A percentile compares a stretch with the other conserved stretches of the same genome.
Evolutionary conservation across 1,139 yeast genomes (phyloP).

Genomic region (Yamadazyma epiphylla): DNA sequence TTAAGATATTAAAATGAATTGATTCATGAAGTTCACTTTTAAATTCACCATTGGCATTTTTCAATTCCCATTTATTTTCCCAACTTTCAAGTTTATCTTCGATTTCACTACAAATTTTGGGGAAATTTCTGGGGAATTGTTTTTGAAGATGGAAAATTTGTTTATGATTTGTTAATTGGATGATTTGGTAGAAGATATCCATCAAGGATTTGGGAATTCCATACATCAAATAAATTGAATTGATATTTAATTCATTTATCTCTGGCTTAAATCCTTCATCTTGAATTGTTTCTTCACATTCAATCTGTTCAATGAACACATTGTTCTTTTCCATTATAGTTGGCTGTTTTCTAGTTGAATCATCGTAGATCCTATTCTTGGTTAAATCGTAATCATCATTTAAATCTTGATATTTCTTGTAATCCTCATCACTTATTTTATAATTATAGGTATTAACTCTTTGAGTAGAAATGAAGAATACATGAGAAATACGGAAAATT

Average conservation of each 20-base stretch:
- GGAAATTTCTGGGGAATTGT: slow-evolving; percentile 52
- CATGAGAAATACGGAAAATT: slow-evolving; percentile 25
- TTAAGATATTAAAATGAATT: slow-evolving; percentile 30
- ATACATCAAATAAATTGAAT: slow-evolving; percentile 36
- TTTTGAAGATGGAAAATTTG: slow-evolving; percentile 42
- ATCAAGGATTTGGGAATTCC: slow-evolving; percentile 48
- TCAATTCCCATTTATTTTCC: slow-evolving; percentile 40
- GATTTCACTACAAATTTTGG: slow-evolving; percentile 50
- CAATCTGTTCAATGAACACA: slow-evolving; percentile 8
- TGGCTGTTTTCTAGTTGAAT: slow-evolving; percentile 1
- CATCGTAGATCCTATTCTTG: slow-evolving; percentile 5
- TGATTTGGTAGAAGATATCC: slow-evolving; percentile 40
- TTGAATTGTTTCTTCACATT: slow-evolving; percentile 9
- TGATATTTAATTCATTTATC: slow-evolving; percentile 9
- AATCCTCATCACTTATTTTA: slow-evolving; percentile 29
- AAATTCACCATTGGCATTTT: slow-evolving; percentile 9
- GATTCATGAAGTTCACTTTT: slow-evolving; percentile 35
- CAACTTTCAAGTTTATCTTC: slow-evolving; percentile 48
- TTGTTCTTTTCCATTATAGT: slow-evolving; percentile 2
- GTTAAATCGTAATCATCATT: slow-evolving; percentile 33
- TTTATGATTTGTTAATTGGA: slow-evolving; percentile 50
- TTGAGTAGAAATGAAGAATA: slow-evolving; percentile 39
- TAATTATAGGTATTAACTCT: slow-evolving; percentile 37
- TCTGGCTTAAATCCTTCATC: slow-evolving; percentile 9
- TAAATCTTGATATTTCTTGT: slow-evolving; percentile 29